Evolutionary conservation across 2,329 filamentous ascomycete genomes (phyloP), one percentile per base, ranked within the genome.

Genomic region (Aspergillus phoenicis): DNA sequence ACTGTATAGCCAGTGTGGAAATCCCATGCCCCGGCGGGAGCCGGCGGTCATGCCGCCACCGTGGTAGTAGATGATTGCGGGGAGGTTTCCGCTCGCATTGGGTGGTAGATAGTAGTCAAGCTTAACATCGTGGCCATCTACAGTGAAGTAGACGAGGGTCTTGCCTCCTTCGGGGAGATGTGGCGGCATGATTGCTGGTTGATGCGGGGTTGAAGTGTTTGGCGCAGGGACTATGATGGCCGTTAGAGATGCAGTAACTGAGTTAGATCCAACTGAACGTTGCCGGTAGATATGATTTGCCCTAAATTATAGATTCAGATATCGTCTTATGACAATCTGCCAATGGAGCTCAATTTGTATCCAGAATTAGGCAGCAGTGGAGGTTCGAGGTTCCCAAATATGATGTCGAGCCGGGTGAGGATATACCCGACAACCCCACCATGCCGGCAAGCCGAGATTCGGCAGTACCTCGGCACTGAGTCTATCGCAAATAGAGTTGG

Each of bases 31-130:
- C 4, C 66, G 62, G 8, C 67, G 60, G n/a, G 62, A 68, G 4
- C 67, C 67, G 3, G 67, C 64, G 1, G 66, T 64, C 67, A 69
- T 69, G 6, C 67, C 67, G 20, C 67, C 67, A 11, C 67, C 67
- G 39, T 69, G 67, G 28, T 68, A 69, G 56, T 66, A 68, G 52
- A 69, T 64, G 8, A 68, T 52, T 1, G 67, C 67, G 10, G 66
- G 66, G 4, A 66, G 58, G 10, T 28, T 51, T 2, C 64, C 65
- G 11, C 39, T 58, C 3, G 24, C n/a, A 8, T 4, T 30, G 17
- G 24, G 49, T 13, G 66, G 65, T 0, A 68, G 45, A 17, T 65
- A 68, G 45, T 68, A 69, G 45, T 69, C 67, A 3, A 69, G 48
- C 33, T 64, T 64, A n/a, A 69, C 60, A 4, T 67, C 59, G 49